Evolutionary conservation across 2,329 filamentous ascomycete species (phyloP).

Genomic region (Raffaelea arxii): DNA sequence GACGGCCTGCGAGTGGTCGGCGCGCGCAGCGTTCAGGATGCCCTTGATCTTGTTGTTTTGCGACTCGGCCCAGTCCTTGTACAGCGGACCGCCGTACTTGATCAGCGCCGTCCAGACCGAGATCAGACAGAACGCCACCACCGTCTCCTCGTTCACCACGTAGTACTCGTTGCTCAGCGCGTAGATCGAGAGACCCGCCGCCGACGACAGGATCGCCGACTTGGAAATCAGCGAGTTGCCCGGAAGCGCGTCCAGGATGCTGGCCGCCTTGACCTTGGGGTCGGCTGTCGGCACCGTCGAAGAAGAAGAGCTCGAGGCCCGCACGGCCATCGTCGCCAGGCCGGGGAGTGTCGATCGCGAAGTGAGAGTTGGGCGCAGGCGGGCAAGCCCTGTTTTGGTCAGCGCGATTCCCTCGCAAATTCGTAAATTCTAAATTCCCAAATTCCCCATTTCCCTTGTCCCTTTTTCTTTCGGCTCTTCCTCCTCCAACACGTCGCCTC

Average conservation of each 20-base stretch:
- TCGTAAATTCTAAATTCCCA: no score
- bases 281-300: conserved; percentile 76
- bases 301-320: conserved; percentile 57
- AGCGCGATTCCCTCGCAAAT: no score
- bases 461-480: no score
- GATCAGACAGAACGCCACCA: conserved; percentile 85
- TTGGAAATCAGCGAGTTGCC: conserved; percentile 90
- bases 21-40: conserved; percentile 88
- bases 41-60: conserved; percentile 89
- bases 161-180: conserved; percentile 99
- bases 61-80: conserved; percentile 82
- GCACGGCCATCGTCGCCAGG: conserved; percentile 55
- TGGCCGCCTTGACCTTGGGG: conserved; percentile 94
- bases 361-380: conserved; percentile 11
- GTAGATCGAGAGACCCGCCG: conserved; percentile 81
- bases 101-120: conserved; percentile 87
- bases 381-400: conserved; percentile 11
- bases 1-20: conserved; percentile 91
- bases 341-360: conserved; percentile 8
- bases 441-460: no score
- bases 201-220: conserved; percentile 91
- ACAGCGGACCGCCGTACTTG: conserved; percentile 87
- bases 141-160: conserved; percentile 97
- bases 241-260: conserved; percentile 84
- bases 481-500: no score